Base-by-base conservation (phyloP, 805 yeast genomes). In the Candida insectalens region DNA sequence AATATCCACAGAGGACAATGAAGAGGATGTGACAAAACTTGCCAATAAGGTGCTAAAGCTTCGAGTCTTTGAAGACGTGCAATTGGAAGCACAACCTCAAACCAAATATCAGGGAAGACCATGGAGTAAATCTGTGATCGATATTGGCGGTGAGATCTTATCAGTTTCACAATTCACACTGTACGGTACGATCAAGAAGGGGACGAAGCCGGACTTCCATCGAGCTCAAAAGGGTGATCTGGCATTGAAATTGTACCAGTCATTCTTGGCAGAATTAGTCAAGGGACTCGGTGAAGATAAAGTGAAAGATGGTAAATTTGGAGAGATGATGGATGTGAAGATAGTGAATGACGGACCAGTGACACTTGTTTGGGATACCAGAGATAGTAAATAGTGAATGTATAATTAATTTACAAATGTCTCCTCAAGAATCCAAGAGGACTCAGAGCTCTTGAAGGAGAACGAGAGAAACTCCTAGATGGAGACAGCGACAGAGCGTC, bases 261-360 rank as follows among this genome's bases (percentile, higher is more conserved):
- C 53, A 30, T 79, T 84, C 39, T 53, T 83, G 36, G 32, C 36
- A 2, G 50, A 61, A 16, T 56, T 83, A 37, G 56, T 63, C 39
- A 48, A 44, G 1, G 71, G 69, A n/a, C 39, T 84, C 37, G 83
- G 83, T 0, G 68, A 63, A 1, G 75, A 66, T 0, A 73, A 71
- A 30, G 94, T 87, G 3, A 69, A 78, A 42, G 96, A 88, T 47
- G 98, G 98, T 3, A 65, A 73, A 36, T 92, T 92, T 53, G 98
- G 97, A 0, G 97, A 89, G 8, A 83, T 89, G 95, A 92, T 92
- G 98, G 94, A 84, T 42, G 96, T 94, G 12, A 69, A 70, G 1
- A 57, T 89, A 39, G 74, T 79, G 10, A 92, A 92, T 49, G 96
- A 89, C 47, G 97, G 97, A 1, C 97, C 97, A 0, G 85, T 83